phyloP scores from a whole-genome alignment of 371 early-diverging fungal species.

The Capillidium heterosporum region DNA sequence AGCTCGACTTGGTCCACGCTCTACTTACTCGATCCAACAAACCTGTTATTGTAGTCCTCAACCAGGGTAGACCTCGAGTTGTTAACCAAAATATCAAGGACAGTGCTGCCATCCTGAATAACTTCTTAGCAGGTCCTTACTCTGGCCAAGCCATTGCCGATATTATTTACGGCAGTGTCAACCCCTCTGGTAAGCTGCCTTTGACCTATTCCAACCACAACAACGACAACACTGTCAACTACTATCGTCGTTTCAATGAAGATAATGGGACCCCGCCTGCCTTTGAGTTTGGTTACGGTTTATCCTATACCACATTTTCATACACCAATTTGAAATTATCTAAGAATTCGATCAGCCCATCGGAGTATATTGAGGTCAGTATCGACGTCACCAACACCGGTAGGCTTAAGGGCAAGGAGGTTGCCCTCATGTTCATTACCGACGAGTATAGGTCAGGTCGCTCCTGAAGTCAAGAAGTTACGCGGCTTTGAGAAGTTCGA shows the following conservation, averaged over 20 bases:
- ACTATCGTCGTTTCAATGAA: slow-evolving; percentile 12
- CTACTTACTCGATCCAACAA: slow-evolving; percentile 13
- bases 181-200: slow-evolving; percentile 25
- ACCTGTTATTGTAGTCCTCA: slow-evolving; percentile 25
- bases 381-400: slow-evolving; percentile 30
- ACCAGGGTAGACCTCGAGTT: slow-evolving; percentile 37
- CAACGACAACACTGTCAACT: slow-evolving; percentile 13
- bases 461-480: slow-evolving; percentile 21
- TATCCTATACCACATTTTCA: slow-evolving; percentile 30
- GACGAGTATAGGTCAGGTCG: slow-evolving; percentile 25
- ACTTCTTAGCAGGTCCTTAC: slow-evolving; percentile 37
- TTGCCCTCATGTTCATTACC: slow-evolving; percentile 34
- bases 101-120: slow-evolving; percentile 24
- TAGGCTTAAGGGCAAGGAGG: slow-evolving; percentile 24
- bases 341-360: neutral
- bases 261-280: slow-evolving; percentile 17
- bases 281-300: slow-evolving; percentile 38
- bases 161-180: slow-evolving; percentile 21
- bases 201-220: slow-evolving; percentile 33
- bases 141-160: slow-evolving; percentile 35
- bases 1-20: slow-evolving; percentile 18
- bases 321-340: slow-evolving; percentile 22
- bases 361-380: slow-evolving; percentile 9
- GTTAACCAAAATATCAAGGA: slow-evolving; percentile 17
- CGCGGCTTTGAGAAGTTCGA: slow-evolving; percentile 30